Evolutionary conservation across 2,329 filamentous ascomycete species (phyloP).

Genomic region (Grosmannia penicillata): DNA sequence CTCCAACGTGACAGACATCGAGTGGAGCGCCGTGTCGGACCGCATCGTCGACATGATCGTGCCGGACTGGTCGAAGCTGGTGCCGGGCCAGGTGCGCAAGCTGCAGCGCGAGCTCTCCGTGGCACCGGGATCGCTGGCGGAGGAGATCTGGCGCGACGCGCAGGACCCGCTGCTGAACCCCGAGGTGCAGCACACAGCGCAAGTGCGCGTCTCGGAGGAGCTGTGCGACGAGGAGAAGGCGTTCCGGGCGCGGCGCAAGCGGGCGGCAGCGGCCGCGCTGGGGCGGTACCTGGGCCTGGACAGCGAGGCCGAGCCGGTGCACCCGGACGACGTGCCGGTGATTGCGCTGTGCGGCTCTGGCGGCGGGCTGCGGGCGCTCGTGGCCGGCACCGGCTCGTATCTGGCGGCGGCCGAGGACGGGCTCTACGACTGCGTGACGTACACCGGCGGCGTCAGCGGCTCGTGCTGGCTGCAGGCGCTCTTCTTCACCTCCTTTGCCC

Average conservation of each 20-base stretch:
- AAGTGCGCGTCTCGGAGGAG: constrained; percentile 65
- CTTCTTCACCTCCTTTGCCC: constrained; percentile 67
- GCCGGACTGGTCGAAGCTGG: constrained; percentile 64
- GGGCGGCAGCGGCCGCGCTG: constrained; percentile 55
- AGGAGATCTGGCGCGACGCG: constrained; percentile 88
- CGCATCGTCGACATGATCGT: constrained; percentile 56
- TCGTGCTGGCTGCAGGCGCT: constrained; percentile 91
- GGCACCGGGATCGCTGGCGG: constrained; percentile 73
- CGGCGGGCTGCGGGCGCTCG: constrained; percentile 75
- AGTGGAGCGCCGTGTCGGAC: constrained; percentile 40
- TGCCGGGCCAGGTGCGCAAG: constrained; percentile 68
- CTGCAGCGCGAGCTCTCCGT: constrained; percentile 78
- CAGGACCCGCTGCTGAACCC: constrained; percentile 73
- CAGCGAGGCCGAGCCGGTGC: constrained; percentile 57
- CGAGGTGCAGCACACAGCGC: constrained; percentile 70
- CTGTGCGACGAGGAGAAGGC: constrained; percentile 72
- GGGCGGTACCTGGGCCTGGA: constrained; percentile 69
- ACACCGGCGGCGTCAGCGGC: constrained; percentile 88
- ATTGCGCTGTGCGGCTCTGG: constrained; percentile 94
- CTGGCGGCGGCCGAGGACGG: constrained; percentile 74
- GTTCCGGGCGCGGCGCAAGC: constrained; percentile 56
- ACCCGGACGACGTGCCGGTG: constrained; percentile 81
- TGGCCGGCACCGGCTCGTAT: constrained; percentile 80
- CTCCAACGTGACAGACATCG: constrained; percentile 35
- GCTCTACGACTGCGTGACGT: constrained; percentile 85